Base-by-base conservation (phyloP, 2,329 filamentous ascomycete species). In the Allantophomopsis cytisporea region DNA sequence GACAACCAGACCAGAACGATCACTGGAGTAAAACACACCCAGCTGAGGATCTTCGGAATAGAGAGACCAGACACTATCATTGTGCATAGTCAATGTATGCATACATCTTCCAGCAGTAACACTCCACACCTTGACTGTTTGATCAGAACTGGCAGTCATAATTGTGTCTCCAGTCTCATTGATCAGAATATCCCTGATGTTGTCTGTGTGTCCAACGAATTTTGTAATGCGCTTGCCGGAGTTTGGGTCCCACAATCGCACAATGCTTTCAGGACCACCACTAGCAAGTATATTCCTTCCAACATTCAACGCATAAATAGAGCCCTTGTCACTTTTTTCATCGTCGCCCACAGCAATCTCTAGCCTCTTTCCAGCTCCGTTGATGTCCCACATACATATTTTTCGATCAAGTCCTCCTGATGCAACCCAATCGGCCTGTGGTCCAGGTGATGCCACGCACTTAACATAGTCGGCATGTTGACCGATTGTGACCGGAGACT, bases 51-150 rank as follows among this genome's bases (percentile, higher is more conserved):
- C 77, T 39, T 89, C 80, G 0, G 91, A 95, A 60, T 83, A 94
- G 16, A 98, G 68, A 2, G 86, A 93, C 91, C 91, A 98, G 16
- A 98, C 85, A 56, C 88, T 95, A 55, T 94, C 87, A 55, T 94
- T 94, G 62, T 98, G 91, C 91, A 98, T 98, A 40, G 88, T 95
- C 50, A 98, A 73, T 1, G 91, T 98, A 60, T 95, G 86, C 81
- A 96, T 89, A 68, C 91, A 98, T 50, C 91, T 74, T 40, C 91
- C 91, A 16, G 87, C 89, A 10, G 84, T 91, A 50, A 96, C 80
- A 48, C 88, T 95, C 91, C 91, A 98, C 42, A 96, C 77, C 64
- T 98, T 98, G 64, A 98, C 81, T 0, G 91, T 96, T 61, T 94
- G 87, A 58, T 98, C 91, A 1, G 89, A 89, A 50, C 88, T 94